Evolutionary conservation across 208 protist genomes (phyloP).

Genomic region (Balamuthia mandrillaris): DNA sequence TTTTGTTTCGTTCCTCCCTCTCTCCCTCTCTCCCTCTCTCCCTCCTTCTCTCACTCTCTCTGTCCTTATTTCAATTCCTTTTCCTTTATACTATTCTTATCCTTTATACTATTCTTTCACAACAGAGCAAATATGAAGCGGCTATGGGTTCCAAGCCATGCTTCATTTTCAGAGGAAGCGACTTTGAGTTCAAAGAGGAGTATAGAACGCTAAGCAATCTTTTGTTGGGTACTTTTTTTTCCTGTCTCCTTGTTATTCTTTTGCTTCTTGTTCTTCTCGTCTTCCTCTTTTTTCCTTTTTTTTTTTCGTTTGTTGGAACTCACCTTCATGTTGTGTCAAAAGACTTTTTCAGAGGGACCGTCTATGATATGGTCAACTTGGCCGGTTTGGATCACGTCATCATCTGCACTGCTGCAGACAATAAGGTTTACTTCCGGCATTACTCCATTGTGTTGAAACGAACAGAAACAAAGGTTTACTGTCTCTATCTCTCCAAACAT

Average conservation of each 20-base stretch:
- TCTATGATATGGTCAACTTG: constrained; percentile 61
- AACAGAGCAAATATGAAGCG: not conserved
- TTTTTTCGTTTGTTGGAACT: not conserved
- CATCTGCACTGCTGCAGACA: constrained; percentile 48
- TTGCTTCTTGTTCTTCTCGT: not conserved
- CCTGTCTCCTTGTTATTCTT: not conserved
- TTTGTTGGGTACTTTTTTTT: constrained; percentile 36
- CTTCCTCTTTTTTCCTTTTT: not conserved
- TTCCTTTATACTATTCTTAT: not conserved
- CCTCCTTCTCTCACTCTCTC: not conserved
- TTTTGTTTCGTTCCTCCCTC: not conserved
- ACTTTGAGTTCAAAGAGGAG: constrained; percentile 66
- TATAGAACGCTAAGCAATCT: constrained; percentile 54
- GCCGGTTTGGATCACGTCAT: constrained; percentile 71
- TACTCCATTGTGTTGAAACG: constrained; percentile 45
- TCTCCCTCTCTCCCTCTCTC: not conserved
- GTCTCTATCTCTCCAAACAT: not conserved
- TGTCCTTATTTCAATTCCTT: not conserved
- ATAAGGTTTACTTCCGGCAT: constrained; percentile 49
- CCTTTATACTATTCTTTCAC: not conserved
- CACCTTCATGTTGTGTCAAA: constrained; percentile 13
- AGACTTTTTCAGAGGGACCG: constrained; percentile 70
- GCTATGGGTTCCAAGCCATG: constrained; percentile 66
- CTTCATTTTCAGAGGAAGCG: constrained; percentile 69
- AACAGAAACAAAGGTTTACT: constrained; percentile 46